A percentile compares a stretch with the other conserved stretches of the same genome.
Conservation (phyloP, 1,284 basidiomycete species). For the Puccinia triticina region DNA sequence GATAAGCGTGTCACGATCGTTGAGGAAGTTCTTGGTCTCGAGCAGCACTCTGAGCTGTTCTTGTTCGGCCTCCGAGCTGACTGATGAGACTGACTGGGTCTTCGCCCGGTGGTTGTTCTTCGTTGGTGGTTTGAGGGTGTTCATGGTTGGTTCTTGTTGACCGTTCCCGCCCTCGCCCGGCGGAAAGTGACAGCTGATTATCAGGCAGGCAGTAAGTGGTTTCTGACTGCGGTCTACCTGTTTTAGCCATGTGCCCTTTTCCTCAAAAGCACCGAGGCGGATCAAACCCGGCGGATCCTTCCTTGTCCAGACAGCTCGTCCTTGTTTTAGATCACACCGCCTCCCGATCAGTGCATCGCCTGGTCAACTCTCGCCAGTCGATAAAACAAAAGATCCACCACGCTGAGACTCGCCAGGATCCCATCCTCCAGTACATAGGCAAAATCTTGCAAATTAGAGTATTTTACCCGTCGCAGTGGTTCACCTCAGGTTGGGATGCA, state of each 20-base stretch:
- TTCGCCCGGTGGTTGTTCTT: not conserved
- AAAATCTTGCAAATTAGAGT: too few species aligned
- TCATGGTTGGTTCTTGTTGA: slow-evolving; percentile 17
- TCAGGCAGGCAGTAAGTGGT: not conserved
- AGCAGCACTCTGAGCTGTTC: slow-evolving; percentile 13
- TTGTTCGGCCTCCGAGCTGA: slow-evolving; percentile 5
- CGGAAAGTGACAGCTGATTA: not conserved
- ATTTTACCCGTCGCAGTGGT: too few species aligned
- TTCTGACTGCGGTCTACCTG: slow-evolving; percentile 16
- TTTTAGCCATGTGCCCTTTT: not conserved
- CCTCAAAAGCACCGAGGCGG: too few species aligned
- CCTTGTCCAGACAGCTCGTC: too few species aligned
- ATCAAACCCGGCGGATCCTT: not conserved
- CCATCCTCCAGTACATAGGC: too few species aligned
- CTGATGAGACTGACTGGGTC: not conserved
- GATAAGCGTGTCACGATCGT: slow-evolving; percentile 42
- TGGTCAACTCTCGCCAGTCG: not conserved
- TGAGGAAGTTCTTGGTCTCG: slow-evolving; percentile 41
- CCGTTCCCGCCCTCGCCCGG: too few species aligned
- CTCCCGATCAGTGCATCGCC: not conserved
- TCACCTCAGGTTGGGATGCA: too few species aligned
- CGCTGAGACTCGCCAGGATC: too few species aligned
- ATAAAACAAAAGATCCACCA: not conserved
- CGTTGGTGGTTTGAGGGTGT: not conserved
- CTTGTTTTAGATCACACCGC: not conserved